Percentiles rank a stretch among this genome's conserved stretches.
phyloP scores from a whole-genome alignment of 2,329 filamentous ascomycete genomes.

The Chrysoporthe austroafricana region DNA sequence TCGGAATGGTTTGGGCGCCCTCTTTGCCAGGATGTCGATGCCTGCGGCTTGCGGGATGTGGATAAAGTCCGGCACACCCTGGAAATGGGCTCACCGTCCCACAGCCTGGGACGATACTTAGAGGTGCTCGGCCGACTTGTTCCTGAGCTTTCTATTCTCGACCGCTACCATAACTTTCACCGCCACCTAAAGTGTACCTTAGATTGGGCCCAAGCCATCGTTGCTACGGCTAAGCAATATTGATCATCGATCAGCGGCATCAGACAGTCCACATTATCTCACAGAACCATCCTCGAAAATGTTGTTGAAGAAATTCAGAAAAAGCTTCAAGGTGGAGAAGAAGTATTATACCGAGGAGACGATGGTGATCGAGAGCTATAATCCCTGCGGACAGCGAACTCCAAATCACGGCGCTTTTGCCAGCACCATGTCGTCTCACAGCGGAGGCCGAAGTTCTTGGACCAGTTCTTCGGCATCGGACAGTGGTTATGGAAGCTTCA shows the following conservation, averaged over 20 bases:
- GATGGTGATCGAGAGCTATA: background rate
- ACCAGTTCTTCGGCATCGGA: constrained; percentile 19
- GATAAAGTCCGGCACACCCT: constrained; percentile 13
- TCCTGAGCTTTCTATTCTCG: background rate
- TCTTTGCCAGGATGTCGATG: background rate
- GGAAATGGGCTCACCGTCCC: background rate
- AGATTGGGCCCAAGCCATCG: background rate
- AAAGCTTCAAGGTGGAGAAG: background rate
- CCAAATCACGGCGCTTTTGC: background rate
- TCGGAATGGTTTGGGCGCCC: constrained; percentile 19
- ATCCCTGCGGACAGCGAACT: constrained; percentile 22
- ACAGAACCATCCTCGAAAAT: constrained; percentile 10
- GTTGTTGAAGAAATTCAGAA: constrained; percentile 24
- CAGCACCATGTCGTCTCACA: background rate
- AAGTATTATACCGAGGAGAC: background rate
- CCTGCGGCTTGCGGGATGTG: constrained; percentile 11
- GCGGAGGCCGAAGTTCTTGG: constrained; percentile 15
- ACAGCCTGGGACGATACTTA: background rate
- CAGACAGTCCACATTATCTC: background rate
- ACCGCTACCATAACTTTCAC: background rate
- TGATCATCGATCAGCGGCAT: too few species aligned
- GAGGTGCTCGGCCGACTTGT: background rate
- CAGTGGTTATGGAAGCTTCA: constrained; percentile 25
- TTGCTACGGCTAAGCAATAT: background rate
- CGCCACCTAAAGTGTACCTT: background rate